Evolutionary conservation across 2,329 filamentous ascomycete species (phyloP).

Genomic region (Epichloe baconii): DNA sequence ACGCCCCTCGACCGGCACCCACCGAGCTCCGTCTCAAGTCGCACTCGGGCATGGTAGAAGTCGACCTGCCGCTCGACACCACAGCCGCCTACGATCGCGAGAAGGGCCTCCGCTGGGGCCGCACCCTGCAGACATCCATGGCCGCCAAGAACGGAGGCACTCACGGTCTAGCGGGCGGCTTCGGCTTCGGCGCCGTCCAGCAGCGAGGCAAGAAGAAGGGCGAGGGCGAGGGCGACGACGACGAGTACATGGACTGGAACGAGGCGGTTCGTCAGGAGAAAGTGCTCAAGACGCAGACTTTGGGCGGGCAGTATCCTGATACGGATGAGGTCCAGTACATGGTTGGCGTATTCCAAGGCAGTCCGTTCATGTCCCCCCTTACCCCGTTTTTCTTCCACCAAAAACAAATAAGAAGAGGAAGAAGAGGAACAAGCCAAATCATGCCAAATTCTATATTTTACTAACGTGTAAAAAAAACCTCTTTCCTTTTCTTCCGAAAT

Average conservation of each 20-base stretch:
- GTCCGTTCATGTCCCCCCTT: constrained; percentile 33
- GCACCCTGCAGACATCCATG: constrained; percentile 52
- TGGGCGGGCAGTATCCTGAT: constrained; percentile 67
- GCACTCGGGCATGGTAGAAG: constrained; percentile 69
- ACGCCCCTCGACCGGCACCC: constrained; percentile 39
- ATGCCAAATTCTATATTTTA: background rate
- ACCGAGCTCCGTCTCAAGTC: constrained; percentile 72
- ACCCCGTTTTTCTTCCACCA: constrained; percentile 2
- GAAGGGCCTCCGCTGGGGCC: constrained; percentile 74
- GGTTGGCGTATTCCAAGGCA: constrained; percentile 77
- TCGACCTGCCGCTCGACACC: constrained; percentile 76
- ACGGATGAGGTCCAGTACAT: constrained; percentile 70
- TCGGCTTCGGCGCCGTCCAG: constrained; percentile 45
- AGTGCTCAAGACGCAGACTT: constrained; percentile 66
- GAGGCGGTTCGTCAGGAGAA: constrained; percentile 56
- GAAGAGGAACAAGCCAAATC: background rate
- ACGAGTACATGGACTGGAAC: constrained; percentile 45
- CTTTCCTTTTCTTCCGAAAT: background rate
- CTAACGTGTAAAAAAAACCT: background rate
- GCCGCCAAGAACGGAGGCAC: constrained; percentile 49
- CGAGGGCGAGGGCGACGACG: constrained; percentile 31
- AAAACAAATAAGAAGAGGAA: background rate
- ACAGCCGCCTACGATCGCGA: constrained; percentile 64
- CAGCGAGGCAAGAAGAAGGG: constrained; percentile 27
- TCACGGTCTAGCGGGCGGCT: constrained; percentile 60